phyloP scores from a whole-genome alignment of 768 basidiomycete species.

The Leccinum rimulosum region DNA sequence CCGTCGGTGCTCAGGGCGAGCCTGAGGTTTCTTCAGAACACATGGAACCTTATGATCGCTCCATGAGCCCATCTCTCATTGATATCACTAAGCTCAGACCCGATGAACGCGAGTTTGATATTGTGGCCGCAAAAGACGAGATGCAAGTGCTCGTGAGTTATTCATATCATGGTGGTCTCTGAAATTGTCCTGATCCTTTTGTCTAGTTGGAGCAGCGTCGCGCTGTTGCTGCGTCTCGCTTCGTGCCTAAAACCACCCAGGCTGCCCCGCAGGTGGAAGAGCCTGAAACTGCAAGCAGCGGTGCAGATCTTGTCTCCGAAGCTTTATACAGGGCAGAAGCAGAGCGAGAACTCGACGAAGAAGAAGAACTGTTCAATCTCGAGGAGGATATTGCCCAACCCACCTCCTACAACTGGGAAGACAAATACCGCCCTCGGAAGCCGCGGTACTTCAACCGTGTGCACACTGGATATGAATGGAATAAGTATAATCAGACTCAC shows the following conservation, averaged over 20 bases:
- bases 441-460: conserved; percentile 99
- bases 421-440: conserved; percentile 96
- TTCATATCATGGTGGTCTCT: conserved; percentile 1
- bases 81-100: conserved; percentile 66
- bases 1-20: conserved; percentile 33
- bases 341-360: conserved; percentile 90
- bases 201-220: conserved; percentile 70
- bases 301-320: conserved; percentile 81
- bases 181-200: conserved; percentile 4
- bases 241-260: conserved; percentile 75
- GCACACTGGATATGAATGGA: conserved; percentile 99
- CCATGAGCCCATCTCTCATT: conserved; percentile 81
- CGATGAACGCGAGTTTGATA: conserved; percentile 82
- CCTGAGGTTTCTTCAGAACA: conserved; percentile 47
- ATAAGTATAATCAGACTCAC: conserved; percentile 99
- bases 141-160: conserved; percentile 56
- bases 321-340: conserved; percentile 89
- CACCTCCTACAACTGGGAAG: conserved; percentile 95
- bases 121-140: conserved; percentile 69
- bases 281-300: conserved; percentile 58
- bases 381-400: conserved; percentile 86
- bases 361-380: conserved; percentile 92
- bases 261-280: conserved; percentile 54
- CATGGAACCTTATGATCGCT: conserved; percentile 76
- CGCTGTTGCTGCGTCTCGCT: conserved; percentile 78